These are phyloP conservation scores for Mitragyna speciosa DNA, from an alignment of 257 asterid genomes.

Conservation along the genomic window DNA sequence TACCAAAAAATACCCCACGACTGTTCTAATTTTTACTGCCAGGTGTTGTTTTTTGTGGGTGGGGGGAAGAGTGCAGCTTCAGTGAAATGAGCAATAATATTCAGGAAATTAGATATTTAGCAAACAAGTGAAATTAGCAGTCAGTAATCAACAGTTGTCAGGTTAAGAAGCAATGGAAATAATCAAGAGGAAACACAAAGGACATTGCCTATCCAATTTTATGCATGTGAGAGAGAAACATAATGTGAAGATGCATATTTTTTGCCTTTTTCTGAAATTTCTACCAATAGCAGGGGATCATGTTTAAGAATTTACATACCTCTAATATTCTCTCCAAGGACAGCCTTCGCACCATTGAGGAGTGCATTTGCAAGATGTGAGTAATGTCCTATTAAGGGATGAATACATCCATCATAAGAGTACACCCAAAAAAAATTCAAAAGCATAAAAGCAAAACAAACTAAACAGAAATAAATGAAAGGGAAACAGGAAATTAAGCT, in stretches of 20 bases:
- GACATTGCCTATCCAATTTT: background rate
- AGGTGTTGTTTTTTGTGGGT: too few relatives aligned
- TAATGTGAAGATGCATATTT: background rate
- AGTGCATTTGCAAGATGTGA: slow-evolving; percentile 62
- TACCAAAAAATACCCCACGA: background rate
- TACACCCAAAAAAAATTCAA: slow-evolving; percentile 7
- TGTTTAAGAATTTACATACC: slow-evolving; percentile 37
- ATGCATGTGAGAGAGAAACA: background rate
- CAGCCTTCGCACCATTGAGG: slow-evolving; percentile 70
- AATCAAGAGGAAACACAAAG: background rate
- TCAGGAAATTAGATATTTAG: background rate
- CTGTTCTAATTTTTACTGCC: background rate
- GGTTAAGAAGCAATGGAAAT: background rate
- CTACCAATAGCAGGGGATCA: slow-evolving; percentile 1
- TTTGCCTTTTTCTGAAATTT: background rate
- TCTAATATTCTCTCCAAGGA: slow-evolving; percentile 71
- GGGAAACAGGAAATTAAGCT: background rate
- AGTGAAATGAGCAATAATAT: background rate
- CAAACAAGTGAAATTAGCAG: slow-evolving; percentile 1
- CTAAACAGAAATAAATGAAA: background rate
- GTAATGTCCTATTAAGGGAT: slow-evolving; percentile 45
- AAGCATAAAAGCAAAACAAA: background rate
- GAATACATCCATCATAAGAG: slow-evolving; percentile 13
- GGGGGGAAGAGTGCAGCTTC: background rate
- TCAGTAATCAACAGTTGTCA: background rate